Base-by-base conservation (phyloP, 805 yeast species). In the Starmerella floricola region DNA sequence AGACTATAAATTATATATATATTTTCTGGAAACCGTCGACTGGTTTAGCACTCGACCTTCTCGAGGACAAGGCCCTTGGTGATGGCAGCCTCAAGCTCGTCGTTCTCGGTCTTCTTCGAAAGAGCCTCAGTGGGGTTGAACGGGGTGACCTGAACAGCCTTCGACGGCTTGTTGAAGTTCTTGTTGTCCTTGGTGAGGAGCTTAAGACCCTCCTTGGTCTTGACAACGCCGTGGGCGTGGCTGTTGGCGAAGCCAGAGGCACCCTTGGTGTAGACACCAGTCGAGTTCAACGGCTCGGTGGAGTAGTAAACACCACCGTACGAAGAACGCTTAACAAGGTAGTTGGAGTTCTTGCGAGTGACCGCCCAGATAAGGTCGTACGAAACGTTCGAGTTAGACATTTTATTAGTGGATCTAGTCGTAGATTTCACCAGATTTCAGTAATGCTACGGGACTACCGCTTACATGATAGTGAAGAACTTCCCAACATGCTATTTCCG, bases 281-380 rank as follows among this genome's bases (percentile, higher is more conserved):
- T 57, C 51, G 63, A 60, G 66, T 69, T 70, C 54, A 71, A 61
- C 55, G 74, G 74, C 62, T 71, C 76, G 43, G 62, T 55, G 51
- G 74, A 69, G 59, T 68, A 62, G 47, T 54, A 57, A 44, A 59
- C 58, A 47, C 67, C 69, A 41, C 65, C 67, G 38, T 57, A 55
- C 42, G 55, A 50, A 49, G 64, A 48, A 52, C 69, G 62, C 68
- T 68, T 69, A 50, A 70, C 72, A 45, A 70, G 62, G 67, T 51
- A 70, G 48, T 68, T 55, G 44, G 67, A 61, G 65, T 69, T 62
- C 53, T 61, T 55, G 54, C 71, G 68, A 63, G 72, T 62, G 42
- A 71, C 56, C 53, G 67, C 70, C 75, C 75, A 70, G 64, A 70
- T 58, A 46, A 70, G 64, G 54, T 71, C 75, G 67, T 53, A 47